phyloP scores from a whole-genome alignment of 2,329 filamentous ascomycete species.

The Fusarium secorum region DNA sequence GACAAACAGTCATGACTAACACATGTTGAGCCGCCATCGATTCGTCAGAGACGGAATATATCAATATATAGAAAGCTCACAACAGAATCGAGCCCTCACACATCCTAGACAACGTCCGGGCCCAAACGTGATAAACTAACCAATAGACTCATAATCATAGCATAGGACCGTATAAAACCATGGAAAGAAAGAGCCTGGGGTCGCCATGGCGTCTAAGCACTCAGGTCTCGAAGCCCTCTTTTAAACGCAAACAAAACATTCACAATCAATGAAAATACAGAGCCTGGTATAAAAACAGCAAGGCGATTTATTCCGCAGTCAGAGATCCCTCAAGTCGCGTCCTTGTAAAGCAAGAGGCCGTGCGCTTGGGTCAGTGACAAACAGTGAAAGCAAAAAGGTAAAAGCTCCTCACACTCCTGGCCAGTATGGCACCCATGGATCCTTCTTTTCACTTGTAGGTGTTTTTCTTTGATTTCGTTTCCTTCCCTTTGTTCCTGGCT shows the following conservation, averaged over 20 bases:
- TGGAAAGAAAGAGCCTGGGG: not conserved
- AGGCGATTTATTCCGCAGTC: slow-evolving; percentile 39
- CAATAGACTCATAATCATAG: not conserved
- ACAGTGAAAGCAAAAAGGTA: slow-evolving; percentile 39
- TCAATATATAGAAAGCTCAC: not conserved
- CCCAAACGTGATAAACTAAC: not conserved
- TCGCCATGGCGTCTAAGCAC: not conserved
- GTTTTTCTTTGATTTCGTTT: slow-evolving; percentile 12
- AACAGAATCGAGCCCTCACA: not conserved
- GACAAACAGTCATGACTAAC: not conserved
- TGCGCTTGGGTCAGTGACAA: slow-evolving; percentile 24
- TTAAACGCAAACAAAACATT: not conserved
- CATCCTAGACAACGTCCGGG: not conserved
- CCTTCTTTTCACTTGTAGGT: slow-evolving; percentile 35
- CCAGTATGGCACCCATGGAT: slow-evolving; percentile 27
- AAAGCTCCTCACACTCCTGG: slow-evolving; percentile 42
- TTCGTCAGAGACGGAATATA: not conserved
- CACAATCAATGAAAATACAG: not conserved
- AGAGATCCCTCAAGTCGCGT: slow-evolving; percentile 28
- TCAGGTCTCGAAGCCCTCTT: not conserved
- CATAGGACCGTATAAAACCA: not conserved
- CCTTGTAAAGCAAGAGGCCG: slow-evolving; percentile 29
- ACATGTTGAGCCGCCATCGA: not conserved
- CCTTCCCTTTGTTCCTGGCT: not conserved
- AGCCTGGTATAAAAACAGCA: not conserved